Conservation (phyloP, 2,329 filamentous ascomycete genomes). For the Chaetomium sp. region DNA sequence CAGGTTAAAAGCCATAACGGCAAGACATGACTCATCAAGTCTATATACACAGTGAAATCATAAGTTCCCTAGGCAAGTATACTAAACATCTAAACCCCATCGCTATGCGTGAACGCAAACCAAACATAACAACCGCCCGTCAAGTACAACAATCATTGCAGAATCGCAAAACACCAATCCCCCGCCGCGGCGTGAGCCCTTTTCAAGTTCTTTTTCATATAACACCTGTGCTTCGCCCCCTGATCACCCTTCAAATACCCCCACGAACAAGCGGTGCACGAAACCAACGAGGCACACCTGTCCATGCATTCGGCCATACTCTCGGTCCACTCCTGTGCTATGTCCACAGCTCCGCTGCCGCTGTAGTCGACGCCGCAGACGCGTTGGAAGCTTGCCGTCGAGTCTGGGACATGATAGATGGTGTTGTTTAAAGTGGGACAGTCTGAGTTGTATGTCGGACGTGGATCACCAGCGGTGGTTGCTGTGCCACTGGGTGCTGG, state of each 20-base stretch:
- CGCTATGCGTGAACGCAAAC: background rate
- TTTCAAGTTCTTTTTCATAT: constrained; percentile 32
- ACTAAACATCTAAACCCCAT: background rate
- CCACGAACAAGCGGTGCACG: constrained; percentile 35
- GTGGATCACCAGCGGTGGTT: constrained; percentile 23
- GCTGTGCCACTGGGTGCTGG: constrained; percentile 19
- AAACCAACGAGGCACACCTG: constrained; percentile 31
- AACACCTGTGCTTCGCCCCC: constrained; percentile 31
- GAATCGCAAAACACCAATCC: constrained; percentile 34
- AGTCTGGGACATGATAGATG: constrained; percentile 35
- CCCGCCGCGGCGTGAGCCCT: constrained; percentile 25
- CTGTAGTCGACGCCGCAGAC: constrained; percentile 42
- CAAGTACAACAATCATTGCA: constrained; percentile 17
- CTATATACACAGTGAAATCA: constrained; percentile 4
- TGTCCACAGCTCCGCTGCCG: constrained; percentile 28
- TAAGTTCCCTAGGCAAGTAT: constrained; percentile 9
- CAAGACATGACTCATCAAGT: constrained; percentile 6
- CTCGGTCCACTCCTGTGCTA: constrained; percentile 27
- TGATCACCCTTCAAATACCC: constrained; percentile 31
- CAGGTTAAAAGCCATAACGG: too few species aligned
- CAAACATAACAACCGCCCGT: background rate
- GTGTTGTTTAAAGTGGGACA: constrained; percentile 41
- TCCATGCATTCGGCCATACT: constrained; percentile 35
- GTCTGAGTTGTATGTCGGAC: constrained; percentile 25
- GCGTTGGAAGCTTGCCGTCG: constrained; percentile 36